phyloP scores from a whole-genome alignment of 2,329 filamentous ascomycete genomes.

The Alternaria arbusti region DNA sequence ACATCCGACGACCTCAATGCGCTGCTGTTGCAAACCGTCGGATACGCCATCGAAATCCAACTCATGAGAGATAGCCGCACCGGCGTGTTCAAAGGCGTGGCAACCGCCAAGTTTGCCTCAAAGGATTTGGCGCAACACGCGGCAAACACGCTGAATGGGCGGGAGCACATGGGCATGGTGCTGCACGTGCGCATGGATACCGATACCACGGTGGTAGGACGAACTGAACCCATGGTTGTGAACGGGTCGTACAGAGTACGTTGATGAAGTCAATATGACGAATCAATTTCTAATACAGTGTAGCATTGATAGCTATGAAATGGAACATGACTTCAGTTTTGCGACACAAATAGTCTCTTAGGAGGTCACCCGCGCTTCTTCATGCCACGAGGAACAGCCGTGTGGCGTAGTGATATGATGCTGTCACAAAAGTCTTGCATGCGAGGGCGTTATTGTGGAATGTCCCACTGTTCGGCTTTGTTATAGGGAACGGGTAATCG shows the following conservation, averaged over 20 bases:
- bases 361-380: not conserved
- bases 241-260: constrained; percentile 37
- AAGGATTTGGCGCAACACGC: constrained; percentile 41
- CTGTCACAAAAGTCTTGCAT: not conserved
- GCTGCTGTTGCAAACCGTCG: constrained; percentile 37
- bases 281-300: constrained; percentile 14
- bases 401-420: not conserved
- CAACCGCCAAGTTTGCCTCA: constrained; percentile 40
- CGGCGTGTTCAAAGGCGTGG: constrained; percentile 40
- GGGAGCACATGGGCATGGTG: constrained; percentile 37
- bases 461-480: not conserved
- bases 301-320: constrained; percentile 17
- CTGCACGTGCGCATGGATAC: constrained; percentile 44
- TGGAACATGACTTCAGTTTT: not conserved
- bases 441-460: not conserved
- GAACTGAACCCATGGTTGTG: constrained; percentile 37
- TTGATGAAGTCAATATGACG: not conserved
- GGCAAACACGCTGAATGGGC: constrained; percentile 33
- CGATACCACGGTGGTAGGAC: constrained; percentile 43
- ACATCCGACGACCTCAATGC: constrained; percentile 32
- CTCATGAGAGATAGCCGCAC: constrained; percentile 33
- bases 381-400: not conserved
- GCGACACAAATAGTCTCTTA: not conserved
- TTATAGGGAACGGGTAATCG: not conserved
- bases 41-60: constrained; percentile 32